Evolutionary conservation across 257 asterid genomes (phyloP).

Genomic region (Solanum lignicaule): DNA sequence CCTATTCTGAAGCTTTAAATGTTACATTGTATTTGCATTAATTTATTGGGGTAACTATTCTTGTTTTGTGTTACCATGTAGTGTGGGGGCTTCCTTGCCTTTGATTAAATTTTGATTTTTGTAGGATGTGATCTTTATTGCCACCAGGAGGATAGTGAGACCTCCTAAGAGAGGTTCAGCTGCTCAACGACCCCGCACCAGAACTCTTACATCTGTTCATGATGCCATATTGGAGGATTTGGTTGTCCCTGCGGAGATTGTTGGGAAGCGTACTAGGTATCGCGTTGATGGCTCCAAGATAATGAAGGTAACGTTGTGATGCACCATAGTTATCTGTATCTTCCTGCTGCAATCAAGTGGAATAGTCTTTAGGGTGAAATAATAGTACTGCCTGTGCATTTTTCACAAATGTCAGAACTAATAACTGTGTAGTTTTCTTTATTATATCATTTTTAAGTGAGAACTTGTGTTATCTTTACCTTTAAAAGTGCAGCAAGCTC

Average conservation of each 20-base stretch:
- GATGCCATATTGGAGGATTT: slow-evolving; percentile 68
- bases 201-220: slow-evolving; percentile 69
- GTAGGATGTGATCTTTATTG: slow-evolving; percentile 19
- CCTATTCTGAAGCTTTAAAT: background rate
- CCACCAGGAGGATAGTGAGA: slow-evolving; percentile 17
- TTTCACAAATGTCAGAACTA: background rate
- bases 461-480: background rate
- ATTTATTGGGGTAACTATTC: background rate
- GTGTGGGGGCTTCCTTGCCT: background rate
- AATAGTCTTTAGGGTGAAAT: background rate
- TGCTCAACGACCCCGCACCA: slow-evolving; percentile 53
- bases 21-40: background rate
- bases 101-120: background rate
- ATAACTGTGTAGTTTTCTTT: background rate
- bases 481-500: background rate
- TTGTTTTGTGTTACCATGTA: background rate
- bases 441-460: background rate
- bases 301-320: slow-evolving; percentile 35
- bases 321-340: background rate
- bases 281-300: slow-evolving; percentile 67
- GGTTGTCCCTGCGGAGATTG: slow-evolving; percentile 65
- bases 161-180: slow-evolving; percentile 70
- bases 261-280: slow-evolving; percentile 54
- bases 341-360: background rate
- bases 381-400: background rate